Base-by-base conservation (phyloP, 1,284 basidiomycete species). In the Austroboletus niveus region DNA sequence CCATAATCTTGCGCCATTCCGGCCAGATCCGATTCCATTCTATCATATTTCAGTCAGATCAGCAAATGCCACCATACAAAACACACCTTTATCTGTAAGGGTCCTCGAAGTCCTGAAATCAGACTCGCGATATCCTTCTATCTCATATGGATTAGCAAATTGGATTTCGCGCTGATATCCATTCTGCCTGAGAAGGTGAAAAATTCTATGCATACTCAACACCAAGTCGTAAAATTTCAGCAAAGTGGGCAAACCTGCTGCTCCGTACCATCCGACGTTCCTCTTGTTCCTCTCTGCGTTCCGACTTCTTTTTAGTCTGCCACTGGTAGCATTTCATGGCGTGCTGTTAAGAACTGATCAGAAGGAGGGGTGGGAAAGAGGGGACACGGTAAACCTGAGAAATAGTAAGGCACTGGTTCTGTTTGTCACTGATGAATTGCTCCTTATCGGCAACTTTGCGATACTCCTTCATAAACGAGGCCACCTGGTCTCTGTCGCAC, bases 51-150 rank as follows among this genome's bases (percentile, higher is more conserved):
- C 22, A 24, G 22, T 24, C 22, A 24, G 22, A 24, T 24, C 5
- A 24, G 22, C 22, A 24, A 24, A 24, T 24, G 22, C 22, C 22
- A 24, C 22, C 22, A 24, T 24, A 24, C 5, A 24, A 24, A 24
- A 24, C 22, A 24, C 14, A 57, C 58, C 58, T 49, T 40, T 40
- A 30, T 51, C 47, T 0, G 51, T 60, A 39, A 60, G 47, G 7
- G 42, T 45, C 11, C 49, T 58, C 20, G 47, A 32, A 17, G 15
- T 35, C 24, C 8, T 46, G 45, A 60, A 60, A 41, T 49, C 5
- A 0, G 39, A 17, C 24, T 8, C 7, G 22, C 10, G 39, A 1
- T 22, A 35, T 2, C 4, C 2, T 15, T 24, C 4, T 10, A 60
- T 50, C 4, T 0, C 1, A 30, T 8, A 4, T 0, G 1, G 5